Base-by-base conservation (phyloP, 768 basidiomycete genomes). In the Tremella yokohamensis region DNA sequence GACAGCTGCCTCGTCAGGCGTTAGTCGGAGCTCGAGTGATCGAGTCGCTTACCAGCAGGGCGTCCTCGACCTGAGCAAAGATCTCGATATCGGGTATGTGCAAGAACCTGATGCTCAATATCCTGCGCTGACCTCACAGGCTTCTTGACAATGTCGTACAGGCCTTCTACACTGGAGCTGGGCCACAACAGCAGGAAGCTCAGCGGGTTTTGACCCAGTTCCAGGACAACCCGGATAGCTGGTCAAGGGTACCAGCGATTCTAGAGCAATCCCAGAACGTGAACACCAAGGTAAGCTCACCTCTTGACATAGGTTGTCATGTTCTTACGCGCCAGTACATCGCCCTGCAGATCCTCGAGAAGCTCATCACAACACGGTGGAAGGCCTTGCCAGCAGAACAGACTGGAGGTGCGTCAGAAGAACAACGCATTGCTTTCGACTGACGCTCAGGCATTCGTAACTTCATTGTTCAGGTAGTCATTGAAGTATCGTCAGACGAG, bases 221-320 rank as follows among this genome's bases (percentile, higher is more conserved):
- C 72, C 92, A 98, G 56, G 96, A 99, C 60, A 83, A 91, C 76
- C 88, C 89, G 16, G 94, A 98, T 59, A 86, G 93, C 37, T 99
- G 96, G 96, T 93, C 92, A 63, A 83, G 89, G 76, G 96, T 98
- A 7, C 96, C 96, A 40, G 87, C 88, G 60, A 88, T 99, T 68
- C 81, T 99, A 58, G 91, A 96, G 70, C 81, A 82, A 51, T 88
- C 90, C 0, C 80, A 82, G 11, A 92, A 87, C 76, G 84, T 87
- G 24, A 93, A 98, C 64, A 78, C 84, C 85, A 70, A 98, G 73
- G 79, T 76, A n/a, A 45, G 75, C 61, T 37, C 2, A 19, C 8
- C 19, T 49, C 40, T 18, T 40, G 22, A n/a, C 54, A 24, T n/a
- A 18, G 20, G 1, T 1, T 19, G 18, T 16, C 22, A 40, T 42